phyloP scores from a whole-genome alignment of 73 alveolate genomes.

The Strombidium stylifer region DNA sequence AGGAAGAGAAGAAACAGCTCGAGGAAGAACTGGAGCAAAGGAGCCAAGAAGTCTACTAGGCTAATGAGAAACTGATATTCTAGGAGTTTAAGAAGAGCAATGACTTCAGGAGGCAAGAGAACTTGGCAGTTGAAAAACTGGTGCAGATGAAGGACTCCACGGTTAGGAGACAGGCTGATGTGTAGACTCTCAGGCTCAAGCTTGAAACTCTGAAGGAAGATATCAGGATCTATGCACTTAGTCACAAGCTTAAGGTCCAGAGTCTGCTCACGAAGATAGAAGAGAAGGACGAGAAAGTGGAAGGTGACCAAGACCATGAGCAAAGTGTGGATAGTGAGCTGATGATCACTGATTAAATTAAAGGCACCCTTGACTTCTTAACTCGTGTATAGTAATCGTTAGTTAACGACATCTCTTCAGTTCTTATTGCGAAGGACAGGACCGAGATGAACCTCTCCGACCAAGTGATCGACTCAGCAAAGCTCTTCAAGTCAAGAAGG shows the following conservation, averaged over 20 bases:
- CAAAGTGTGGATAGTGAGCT: constrained; percentile 22
- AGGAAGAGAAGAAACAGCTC: constrained; percentile 44
- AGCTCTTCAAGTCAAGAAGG: too few species aligned
- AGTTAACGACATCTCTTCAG: constrained; percentile 5
- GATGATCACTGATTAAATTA: constrained; percentile 24
- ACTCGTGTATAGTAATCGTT: not conserved
- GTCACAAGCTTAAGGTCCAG: too few species aligned
- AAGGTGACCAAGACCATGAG: constrained; percentile 21
- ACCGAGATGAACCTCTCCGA: not conserved
- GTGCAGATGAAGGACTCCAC: not conserved
- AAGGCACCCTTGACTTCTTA: constrained; percentile 8
- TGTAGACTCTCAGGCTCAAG: constrained; percentile 17
- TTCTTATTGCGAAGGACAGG: too few species aligned
- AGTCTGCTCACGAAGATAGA: too few species aligned
- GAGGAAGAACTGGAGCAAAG: constrained; percentile 51
- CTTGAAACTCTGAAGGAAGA: constrained; percentile 52
- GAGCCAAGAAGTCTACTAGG: constrained; percentile 44
- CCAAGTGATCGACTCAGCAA: not conserved
- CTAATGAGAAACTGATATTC: constrained; percentile 49
- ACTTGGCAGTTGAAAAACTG: constrained; percentile 12
- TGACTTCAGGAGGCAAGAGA: constrained; percentile 30
- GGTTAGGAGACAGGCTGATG: not conserved
- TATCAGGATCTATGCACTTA: constrained; percentile 16
- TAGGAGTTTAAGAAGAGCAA: not conserved
- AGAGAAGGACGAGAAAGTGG: not conserved